A percentile compares a stretch with the other conserved stretches of the same genome.
These are phyloP conservation scores for Torulaspora indica DNA, from an alignment of 805 yeast genomes.

Conservation along the genomic window DNA sequence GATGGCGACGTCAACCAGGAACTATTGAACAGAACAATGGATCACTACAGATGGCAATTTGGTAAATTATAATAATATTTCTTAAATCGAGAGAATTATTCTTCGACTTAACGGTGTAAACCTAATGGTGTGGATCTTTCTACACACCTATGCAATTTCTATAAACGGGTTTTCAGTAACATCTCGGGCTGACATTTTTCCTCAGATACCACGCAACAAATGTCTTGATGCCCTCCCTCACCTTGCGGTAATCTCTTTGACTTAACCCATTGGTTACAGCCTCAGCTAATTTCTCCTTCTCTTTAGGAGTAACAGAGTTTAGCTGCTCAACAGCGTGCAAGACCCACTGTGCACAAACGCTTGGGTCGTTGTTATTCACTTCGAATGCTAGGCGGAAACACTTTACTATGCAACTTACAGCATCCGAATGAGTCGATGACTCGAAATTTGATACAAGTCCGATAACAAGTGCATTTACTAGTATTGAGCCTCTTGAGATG, in stretches of 20 bases:
- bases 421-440: constrained; percentile 63
- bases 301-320: constrained; percentile 60
- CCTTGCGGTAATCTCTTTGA: constrained; percentile 66
- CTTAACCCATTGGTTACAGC: constrained; percentile 56
- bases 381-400: constrained; percentile 52
- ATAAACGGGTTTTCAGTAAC: constrained; percentile 20
- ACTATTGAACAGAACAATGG: neutral
- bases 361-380: constrained; percentile 38
- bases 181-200: constrained; percentile 56
- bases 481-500: constrained; percentile 49
- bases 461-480: constrained; percentile 49
- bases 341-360: constrained; percentile 51
- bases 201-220: constrained; percentile 81
- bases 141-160: constrained; percentile 8
- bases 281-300: constrained; percentile 56
- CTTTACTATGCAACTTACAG: constrained; percentile 67
- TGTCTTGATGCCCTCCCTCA: constrained; percentile 66
- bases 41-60: neutral
- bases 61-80: constrained; percentile 1
- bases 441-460: constrained; percentile 74
- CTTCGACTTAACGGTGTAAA: neutral
- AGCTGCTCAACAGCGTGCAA: constrained; percentile 49
- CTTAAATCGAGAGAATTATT: neutral
- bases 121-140: neutral
- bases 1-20: neutral